Evolutionary conservation across 768 basidiomycete genomes (phyloP).

Genomic region (Rhodotorula kratochvilovae): DNA sequence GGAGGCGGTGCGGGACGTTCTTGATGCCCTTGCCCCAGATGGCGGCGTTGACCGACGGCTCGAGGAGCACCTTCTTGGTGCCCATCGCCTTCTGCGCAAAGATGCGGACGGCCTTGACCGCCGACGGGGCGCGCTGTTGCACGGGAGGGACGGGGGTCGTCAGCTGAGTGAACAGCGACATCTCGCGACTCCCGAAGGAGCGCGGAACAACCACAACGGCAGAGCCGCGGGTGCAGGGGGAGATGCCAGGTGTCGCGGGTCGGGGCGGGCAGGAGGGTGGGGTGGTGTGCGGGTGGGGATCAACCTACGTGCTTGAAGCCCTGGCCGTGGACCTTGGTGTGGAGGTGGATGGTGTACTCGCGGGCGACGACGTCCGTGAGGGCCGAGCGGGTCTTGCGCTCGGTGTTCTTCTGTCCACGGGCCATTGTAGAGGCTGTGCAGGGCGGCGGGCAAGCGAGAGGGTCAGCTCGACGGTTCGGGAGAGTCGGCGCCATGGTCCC

Average conservation of each 20-base stretch:
- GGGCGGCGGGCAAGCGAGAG: constrained; percentile 39
- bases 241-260: not conserved
- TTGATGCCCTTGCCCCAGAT: constrained; percentile 92
- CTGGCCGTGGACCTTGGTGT: constrained; percentile 40
- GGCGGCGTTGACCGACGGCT: constrained; percentile 89
- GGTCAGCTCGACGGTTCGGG: constrained; percentile 51
- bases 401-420: constrained; percentile 41
- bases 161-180: not conserved
- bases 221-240: not conserved
- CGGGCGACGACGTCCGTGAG: constrained; percentile 93
- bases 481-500: constrained; percentile 42
- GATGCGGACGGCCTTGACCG: constrained; percentile 84
- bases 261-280: not conserved
- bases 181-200: not conserved
- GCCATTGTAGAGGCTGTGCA: constrained; percentile 49
- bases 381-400: constrained; percentile 82
- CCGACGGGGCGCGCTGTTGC: constrained; percentile 79
- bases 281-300: not conserved
- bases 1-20: constrained; percentile 82
- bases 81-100: constrained; percentile 96
- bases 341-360: constrained; percentile 71
- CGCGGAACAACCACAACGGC: constrained; percentile 4
- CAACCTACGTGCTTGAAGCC: constrained; percentile 40
- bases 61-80: constrained; percentile 84
- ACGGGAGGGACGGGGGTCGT: not conserved